These are phyloP conservation scores for Penstemon eatonii DNA, from an alignment of 257 asterid genomes.

Conservation along the genomic window DNA sequence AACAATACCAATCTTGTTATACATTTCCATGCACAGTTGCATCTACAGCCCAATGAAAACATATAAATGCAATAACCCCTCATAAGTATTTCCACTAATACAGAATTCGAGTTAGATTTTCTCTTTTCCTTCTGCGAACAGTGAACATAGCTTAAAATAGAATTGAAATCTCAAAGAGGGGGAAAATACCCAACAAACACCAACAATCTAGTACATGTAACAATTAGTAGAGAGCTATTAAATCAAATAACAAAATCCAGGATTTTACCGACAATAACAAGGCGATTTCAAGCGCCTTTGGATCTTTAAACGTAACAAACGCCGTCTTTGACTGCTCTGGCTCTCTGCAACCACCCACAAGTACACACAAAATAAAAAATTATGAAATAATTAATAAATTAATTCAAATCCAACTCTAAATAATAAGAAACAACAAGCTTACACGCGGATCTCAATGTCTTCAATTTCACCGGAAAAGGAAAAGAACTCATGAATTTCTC, in stretches of 20 bases:
- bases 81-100: not conserved
- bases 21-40: not conserved
- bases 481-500: slow-evolving; percentile 95
- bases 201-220: not conserved
- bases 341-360: slow-evolving; percentile 51
- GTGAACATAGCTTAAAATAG: not conserved
- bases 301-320: slow-evolving; percentile 85
- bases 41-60: not conserved
- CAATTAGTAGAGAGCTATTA: not conserved
- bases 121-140: not conserved
- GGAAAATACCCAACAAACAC: not conserved
- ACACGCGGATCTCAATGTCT: slow-evolving; percentile 74
- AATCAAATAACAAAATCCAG: slow-evolving; percentile 1
- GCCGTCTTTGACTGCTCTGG: slow-evolving; percentile 65
- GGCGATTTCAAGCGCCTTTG: slow-evolving; percentile 92
- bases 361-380: slow-evolving; percentile 8
- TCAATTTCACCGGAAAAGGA: slow-evolving; percentile 95
- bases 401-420: not conserved
- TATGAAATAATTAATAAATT: not conserved
- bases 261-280: slow-evolving; percentile 71
- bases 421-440: slow-evolving; percentile 17
- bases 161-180: not conserved
- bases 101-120: not conserved
- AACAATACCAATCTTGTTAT: not conserved
- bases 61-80: not conserved